A percentile compares a stretch with the other conserved stretches of the same genome.
phyloP scores from a whole-genome alignment of 768 basidiomycete species.

The Hygrophorus pudorinus region DNA sequence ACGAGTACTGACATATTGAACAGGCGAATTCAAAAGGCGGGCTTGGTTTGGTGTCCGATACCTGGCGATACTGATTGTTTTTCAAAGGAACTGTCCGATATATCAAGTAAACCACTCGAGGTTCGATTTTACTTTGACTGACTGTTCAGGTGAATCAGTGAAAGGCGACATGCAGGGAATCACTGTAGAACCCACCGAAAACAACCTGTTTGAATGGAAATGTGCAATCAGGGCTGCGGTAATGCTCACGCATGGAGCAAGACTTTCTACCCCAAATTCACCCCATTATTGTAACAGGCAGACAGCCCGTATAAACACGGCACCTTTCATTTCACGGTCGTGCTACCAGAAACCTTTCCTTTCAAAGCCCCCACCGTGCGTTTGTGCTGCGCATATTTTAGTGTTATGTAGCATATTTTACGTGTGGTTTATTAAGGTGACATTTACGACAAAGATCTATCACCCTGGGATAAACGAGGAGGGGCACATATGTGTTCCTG shows the following conservation, averaged over 20 bases:
- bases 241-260: conserved; percentile 16
- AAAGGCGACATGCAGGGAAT: conserved; percentile 39
- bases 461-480: conserved; percentile 90
- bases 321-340: conserved; percentile 63
- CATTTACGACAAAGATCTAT: conserved; percentile 80
- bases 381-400: background rate
- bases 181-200: conserved; percentile 51
- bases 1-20: background rate
- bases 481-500: conserved; percentile 75
- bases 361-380: conserved; percentile 78
- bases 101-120: conserved; percentile 53
- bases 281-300: conserved; percentile 29
- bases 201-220: conserved; percentile 71
- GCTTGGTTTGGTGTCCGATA: conserved; percentile 3
- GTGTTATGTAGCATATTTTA: conserved; percentile 1
- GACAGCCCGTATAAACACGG: conserved; percentile 81
- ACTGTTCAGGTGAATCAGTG: conserved; percentile 7
- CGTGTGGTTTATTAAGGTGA: conserved; percentile 42
- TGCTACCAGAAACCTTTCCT: conserved; percentile 73
- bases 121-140: conserved; percentile 23
- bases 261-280: conserved; percentile 5
- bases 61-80: conserved; percentile 8
- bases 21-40: conserved; percentile 72
- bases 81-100: conserved; percentile 54
- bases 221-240: conserved; percentile 70